phyloP scores from a whole-genome alignment of 73 alveolate species.

The Diophrys appendiculata region DNA sequence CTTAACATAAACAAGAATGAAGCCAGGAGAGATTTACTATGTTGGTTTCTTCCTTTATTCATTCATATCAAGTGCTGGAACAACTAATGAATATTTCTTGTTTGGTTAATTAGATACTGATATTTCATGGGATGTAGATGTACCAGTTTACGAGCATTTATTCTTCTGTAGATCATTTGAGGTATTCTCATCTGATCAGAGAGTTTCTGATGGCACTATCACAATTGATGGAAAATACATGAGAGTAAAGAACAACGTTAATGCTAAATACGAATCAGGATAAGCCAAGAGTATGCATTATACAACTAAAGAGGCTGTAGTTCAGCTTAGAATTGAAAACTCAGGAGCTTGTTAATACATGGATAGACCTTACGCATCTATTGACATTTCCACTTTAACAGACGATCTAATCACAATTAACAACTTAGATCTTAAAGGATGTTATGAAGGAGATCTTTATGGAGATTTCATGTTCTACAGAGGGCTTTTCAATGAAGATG shows the following conservation, averaged over 20 bases:
- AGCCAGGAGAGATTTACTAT: constrained; percentile 50
- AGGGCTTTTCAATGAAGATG: constrained; percentile 30
- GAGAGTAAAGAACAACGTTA: neutral
- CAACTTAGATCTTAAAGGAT: constrained; percentile 48
- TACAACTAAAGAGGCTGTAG: constrained; percentile 22
- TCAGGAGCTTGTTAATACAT: constrained; percentile 22
- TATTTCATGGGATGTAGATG: constrained; percentile 1
- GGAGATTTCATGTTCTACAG: constrained; percentile 41
- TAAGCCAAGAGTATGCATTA: neutral
- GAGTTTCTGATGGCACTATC: constrained; percentile 21
- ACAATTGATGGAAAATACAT: constrained; percentile 32
- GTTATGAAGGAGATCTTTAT: constrained; percentile 36
- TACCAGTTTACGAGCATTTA: constrained; percentile 40
- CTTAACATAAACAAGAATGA: constrained; percentile 36
- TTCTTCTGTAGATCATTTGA: constrained; percentile 51
- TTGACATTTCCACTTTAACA: constrained; percentile 10
- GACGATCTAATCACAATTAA: constrained; percentile 13
- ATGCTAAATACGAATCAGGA: constrained; percentile 12
- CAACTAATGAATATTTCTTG: no score
- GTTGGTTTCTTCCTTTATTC: constrained; percentile 40
- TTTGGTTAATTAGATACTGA: no score
- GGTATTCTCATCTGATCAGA: neutral
- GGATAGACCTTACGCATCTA: constrained; percentile 40
- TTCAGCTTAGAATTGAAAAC: constrained; percentile 16
- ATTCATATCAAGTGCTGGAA: constrained; percentile 20